These are phyloP conservation scores for Iberis pinnata DNA, from an alignment of 345 rosid genomes.

Conservation along the genomic window DNA sequence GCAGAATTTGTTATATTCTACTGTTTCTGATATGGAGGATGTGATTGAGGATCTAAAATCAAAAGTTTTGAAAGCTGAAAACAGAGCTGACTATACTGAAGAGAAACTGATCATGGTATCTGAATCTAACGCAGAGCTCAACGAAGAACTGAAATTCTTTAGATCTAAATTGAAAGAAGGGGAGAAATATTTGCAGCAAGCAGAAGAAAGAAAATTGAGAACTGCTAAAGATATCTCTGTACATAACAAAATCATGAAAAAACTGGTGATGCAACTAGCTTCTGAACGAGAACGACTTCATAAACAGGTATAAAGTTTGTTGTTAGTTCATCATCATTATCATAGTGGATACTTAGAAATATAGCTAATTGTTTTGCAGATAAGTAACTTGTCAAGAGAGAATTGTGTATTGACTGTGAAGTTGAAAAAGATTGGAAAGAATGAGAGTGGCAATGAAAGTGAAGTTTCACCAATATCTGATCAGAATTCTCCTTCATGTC, in stretches of 20 bases:
- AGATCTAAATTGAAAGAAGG: conserved; percentile 56
- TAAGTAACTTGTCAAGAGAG: conserved; percentile 50
- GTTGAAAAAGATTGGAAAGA: conserved; percentile 44
- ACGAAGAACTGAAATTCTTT: conserved; percentile 55
- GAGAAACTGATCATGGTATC: conserved; percentile 70
- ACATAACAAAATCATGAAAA: conserved; percentile 65
- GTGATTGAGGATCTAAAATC: conserved; percentile 68
- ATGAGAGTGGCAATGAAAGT: conserved; percentile 21
- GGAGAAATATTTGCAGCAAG: conserved; percentile 58
- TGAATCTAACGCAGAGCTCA: conserved; percentile 67
- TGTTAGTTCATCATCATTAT: neutral
- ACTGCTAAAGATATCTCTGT: conserved; percentile 59
- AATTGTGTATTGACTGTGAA: conserved; percentile 50
- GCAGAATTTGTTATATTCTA: conserved; percentile 53
- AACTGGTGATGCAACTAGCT: conserved; percentile 65
- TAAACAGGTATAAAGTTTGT: conserved; percentile 50
- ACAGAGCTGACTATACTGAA: conserved; percentile 64
- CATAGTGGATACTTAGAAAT: conserved; percentile 10
- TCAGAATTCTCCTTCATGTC: neutral
- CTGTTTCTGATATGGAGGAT: conserved; percentile 77
- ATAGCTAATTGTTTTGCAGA: conserved; percentile 35
- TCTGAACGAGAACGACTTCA: conserved; percentile 81
- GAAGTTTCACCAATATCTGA: conserved; percentile 7
- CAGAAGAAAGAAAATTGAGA: conserved; percentile 59
- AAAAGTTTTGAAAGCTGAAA: conserved; percentile 64